phyloP scores from a whole-genome alignment of 176 grass and related monocot genomes.

The Zoysia pacifica region DNA sequence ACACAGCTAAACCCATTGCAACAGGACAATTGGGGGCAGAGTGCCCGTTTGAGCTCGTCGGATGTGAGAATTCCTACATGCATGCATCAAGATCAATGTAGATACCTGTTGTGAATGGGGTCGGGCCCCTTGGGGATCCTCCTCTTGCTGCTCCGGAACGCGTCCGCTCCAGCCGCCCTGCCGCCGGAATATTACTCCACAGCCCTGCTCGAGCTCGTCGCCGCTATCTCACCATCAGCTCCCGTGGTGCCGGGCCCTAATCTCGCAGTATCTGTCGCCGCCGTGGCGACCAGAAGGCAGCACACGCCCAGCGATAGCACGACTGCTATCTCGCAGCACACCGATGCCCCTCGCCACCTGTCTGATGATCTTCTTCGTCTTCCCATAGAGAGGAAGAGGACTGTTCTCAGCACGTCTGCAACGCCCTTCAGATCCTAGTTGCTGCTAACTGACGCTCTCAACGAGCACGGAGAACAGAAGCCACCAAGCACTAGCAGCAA shows the following conservation, averaged over 20 bases:
- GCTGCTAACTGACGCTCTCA: background rate
- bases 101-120: slow-evolving; percentile 84
- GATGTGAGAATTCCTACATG: no score
- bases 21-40: no score
- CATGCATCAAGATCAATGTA: background rate
- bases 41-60: no score
- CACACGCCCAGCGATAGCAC: slow-evolving; percentile 32
- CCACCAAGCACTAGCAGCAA: background rate
- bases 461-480: background rate
- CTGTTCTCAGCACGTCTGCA: background rate
- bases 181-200: background rate
- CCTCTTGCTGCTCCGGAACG: slow-evolving; percentile 61
- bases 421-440: background rate
- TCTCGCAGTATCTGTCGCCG: background rate
- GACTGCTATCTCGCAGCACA: slow-evolving; percentile 28
- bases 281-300: slow-evolving; percentile 43
- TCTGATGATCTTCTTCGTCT: background rate
- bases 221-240: background rate
- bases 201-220: background rate
- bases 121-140: slow-evolving; percentile 73
- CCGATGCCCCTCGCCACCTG: slow-evolving; percentile 39
- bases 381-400: slow-evolving; percentile 36
- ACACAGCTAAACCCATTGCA: no score
- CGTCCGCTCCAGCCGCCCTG: slow-evolving; percentile 1
- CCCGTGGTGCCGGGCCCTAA: background rate